Evolutionary conservation across 2,329 filamentous ascomycete genomes (phyloP).

Genomic region (Monilinia fructigena): DNA sequence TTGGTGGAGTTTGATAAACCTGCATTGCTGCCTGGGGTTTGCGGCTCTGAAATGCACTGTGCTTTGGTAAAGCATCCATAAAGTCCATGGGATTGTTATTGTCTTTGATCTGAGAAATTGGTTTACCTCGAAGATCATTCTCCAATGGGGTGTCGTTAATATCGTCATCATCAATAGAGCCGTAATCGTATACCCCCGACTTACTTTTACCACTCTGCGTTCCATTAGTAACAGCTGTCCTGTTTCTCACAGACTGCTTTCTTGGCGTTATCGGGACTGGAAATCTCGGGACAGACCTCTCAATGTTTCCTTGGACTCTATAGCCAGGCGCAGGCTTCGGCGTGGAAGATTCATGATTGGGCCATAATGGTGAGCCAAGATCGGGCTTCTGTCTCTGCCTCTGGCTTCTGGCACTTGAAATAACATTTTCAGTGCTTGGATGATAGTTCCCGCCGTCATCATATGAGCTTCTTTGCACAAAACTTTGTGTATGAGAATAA

Average conservation of each 20-base stretch:
- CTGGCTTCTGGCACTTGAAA: background rate
- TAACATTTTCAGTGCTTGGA: background rate
- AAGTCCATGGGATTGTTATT: background rate
- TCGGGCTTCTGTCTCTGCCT: background rate
- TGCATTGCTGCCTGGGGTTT: background rate
- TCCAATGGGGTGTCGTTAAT: conserved; percentile 7
- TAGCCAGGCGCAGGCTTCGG: background rate
- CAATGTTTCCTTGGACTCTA: background rate
- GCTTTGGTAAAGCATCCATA: background rate
- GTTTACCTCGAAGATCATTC: background rate
- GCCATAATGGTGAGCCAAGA: conserved; percentile 8
- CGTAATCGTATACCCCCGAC: background rate
- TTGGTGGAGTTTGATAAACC: background rate
- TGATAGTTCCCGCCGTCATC: background rate
- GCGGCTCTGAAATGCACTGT: background rate
- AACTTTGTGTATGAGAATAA: background rate
- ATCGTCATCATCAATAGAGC: background rate
- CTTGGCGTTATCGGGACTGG: background rate
- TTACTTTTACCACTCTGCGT: background rate
- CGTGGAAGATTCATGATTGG: background rate
- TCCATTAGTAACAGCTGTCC: background rate
- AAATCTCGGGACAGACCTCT: background rate
- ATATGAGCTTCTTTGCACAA: background rate
- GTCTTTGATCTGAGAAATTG: background rate
- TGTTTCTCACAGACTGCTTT: background rate